Evolutionary conservation across 352 stramenopile genomes (phyloP).

Genomic region (Globisporangium ultimum): DNA sequence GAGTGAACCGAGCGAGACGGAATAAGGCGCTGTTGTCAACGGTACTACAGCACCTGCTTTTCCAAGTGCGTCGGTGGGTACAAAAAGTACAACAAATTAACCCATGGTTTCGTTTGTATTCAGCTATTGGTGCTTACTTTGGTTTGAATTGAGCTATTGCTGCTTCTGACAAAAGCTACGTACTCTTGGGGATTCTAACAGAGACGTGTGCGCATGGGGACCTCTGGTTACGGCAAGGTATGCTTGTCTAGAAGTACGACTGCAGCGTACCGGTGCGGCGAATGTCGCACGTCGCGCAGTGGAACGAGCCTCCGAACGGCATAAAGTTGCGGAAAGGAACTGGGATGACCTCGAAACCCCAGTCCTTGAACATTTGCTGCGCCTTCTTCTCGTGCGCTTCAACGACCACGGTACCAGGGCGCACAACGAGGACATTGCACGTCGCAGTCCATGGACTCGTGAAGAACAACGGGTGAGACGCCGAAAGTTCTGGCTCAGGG

Average conservation of each 20-base stretch:
- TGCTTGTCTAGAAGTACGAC: constrained; percentile 74
- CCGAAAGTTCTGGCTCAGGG: constrained; percentile 73
- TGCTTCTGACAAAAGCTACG: neutral
- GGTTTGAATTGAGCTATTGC: too few relatives aligned
- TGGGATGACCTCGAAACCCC: constrained; percentile 86
- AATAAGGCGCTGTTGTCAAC: neutral
- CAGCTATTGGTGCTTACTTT: too few relatives aligned
- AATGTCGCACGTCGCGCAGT: constrained; percentile 87
- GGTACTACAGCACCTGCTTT: neutral
- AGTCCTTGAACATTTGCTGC: constrained; percentile 82
- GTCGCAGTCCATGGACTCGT: constrained; percentile 89
- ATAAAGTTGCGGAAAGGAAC: constrained; percentile 91
- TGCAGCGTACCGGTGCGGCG: constrained; percentile 77
- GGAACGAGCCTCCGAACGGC: constrained; percentile 88
- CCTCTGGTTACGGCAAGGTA: neutral
- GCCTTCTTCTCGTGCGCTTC: constrained; percentile 83
- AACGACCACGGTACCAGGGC: constrained; percentile 76
- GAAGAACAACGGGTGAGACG: constrained; percentile 85
- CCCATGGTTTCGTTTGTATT: too few relatives aligned
- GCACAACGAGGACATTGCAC: constrained; percentile 88
- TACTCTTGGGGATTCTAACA: neutral
- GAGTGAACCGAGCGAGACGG: neutral
- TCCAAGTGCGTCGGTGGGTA: too few relatives aligned
- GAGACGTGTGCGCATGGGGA: neutral
- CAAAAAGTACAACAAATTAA: too few relatives aligned